Percentiles rank a stretch among this genome's conserved stretches.
Evolutionary conservation across 75 land plant genomes (phyloP).

Genomic region (Picea sitchensis): DNA sequence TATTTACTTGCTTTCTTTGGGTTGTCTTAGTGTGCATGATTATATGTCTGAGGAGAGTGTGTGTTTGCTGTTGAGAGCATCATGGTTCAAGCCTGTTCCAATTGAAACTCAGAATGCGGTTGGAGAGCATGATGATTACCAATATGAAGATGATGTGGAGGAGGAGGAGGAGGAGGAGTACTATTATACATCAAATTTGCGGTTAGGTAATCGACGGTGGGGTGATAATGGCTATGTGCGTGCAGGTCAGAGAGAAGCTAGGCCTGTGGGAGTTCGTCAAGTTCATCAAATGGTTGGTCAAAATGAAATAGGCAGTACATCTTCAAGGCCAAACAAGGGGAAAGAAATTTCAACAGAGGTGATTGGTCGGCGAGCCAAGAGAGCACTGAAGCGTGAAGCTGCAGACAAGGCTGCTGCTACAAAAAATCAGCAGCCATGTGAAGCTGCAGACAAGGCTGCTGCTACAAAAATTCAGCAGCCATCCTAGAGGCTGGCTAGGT

Average conservation of each 20-base stretch:
- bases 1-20: conserved; percentile 5
- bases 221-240: conserved; percentile 93
- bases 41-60: conserved; percentile 96
- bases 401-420: conserved; percentile 64
- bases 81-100: conserved; percentile 71
- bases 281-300: conserved; percentile 3
- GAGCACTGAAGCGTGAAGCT: conserved; percentile 70
- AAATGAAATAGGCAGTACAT: conserved; percentile 30
- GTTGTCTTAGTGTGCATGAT: conserved; percentile 56
- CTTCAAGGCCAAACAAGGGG: conserved; percentile 25
- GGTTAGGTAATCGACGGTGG: conserved; percentile 95
- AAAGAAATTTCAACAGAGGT: conserved; percentile 5
- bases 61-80: conserved; percentile 78
- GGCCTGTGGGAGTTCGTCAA: conserved; percentile 56
- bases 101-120: conserved; percentile 34
- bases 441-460: conserved; percentile 69
- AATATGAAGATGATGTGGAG: conserved; percentile 45
- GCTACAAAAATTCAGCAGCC: conserved; percentile 15
- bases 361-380: conserved; percentile 54
- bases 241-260: conserved; percentile 80
- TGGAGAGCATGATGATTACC: conserved; percentile 46
- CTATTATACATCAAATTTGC: conserved; percentile 50
- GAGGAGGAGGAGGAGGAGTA: conserved; percentile 41
- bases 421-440: conserved; percentile 12
- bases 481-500: too few species aligned